Percentiles rank a stretch among this genome's conserved stretches.
Evolutionary conservation across 805 yeast species (phyloP).

Genomic region (Kodamaea neixiangensis): DNA sequence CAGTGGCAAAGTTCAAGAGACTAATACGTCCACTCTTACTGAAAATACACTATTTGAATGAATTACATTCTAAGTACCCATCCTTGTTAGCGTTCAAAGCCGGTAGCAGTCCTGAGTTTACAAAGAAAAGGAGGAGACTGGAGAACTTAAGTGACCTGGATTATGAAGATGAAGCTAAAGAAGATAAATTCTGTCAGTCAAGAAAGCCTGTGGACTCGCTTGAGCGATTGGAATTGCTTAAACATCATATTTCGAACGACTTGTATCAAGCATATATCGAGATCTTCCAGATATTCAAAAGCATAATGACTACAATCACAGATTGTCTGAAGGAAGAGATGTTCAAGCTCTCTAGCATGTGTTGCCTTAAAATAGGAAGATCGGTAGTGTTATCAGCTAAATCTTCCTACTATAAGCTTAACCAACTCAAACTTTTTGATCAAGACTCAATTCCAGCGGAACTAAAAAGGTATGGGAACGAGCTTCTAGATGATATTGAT

Average conservation of each 20-base stretch:
- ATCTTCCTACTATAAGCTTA: slow-evolving; percentile 35
- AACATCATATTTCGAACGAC: slow-evolving; percentile 29
- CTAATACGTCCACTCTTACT: slow-evolving; percentile 38
- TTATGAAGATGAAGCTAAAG: neutral
- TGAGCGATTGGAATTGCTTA: slow-evolving; percentile 26
- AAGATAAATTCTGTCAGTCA: neutral
- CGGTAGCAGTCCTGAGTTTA: neutral
- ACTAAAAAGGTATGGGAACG: slow-evolving; percentile 22
- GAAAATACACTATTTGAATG: slow-evolving; percentile 36
- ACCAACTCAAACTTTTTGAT: slow-evolving; percentile 27
- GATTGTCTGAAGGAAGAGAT: slow-evolving; percentile 1
- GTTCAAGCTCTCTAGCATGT: slow-evolving; percentile 22
- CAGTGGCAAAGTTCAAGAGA: slow-evolving; percentile 31
- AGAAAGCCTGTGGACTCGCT: slow-evolving; percentile 19
- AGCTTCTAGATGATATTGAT: slow-evolving; percentile 36
- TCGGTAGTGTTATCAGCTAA: slow-evolving; percentile 35
- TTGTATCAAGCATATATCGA: slow-evolving; percentile 31
- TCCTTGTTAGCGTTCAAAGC: slow-evolving; percentile 9
- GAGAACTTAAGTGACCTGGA: neutral
- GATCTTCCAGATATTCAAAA: slow-evolving; percentile 31
- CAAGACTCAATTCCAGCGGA: slow-evolving; percentile 27
- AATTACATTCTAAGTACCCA: slow-evolving; percentile 29
- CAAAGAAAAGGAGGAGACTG: neutral
- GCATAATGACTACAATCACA: slow-evolving; percentile 21
- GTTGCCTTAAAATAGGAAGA: slow-evolving; percentile 33